A percentile compares a stretch with the other conserved stretches of the same genome.
Conservation (phyloP, 2,329 filamentous ascomycete species). For the Thielaviopsis populi region DNA sequence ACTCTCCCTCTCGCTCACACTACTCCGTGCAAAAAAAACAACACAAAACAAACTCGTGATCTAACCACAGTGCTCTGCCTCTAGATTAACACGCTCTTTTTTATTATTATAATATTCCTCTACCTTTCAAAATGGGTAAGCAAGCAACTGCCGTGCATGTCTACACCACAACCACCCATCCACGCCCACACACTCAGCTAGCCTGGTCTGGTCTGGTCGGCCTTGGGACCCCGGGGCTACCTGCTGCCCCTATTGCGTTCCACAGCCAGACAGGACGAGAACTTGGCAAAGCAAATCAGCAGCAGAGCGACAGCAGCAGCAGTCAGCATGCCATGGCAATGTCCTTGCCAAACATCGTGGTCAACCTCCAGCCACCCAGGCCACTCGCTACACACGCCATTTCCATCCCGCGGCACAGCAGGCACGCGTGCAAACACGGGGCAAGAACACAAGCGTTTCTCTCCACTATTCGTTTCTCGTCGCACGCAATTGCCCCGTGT, state of each 20-base stretch:
- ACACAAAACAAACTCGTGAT: neutral
- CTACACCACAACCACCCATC: neutral
- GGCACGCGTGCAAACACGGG: neutral
- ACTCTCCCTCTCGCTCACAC: no score
- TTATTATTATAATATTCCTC: neutral
- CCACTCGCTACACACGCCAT: neutral
- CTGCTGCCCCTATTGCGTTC: neutral
- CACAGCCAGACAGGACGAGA: neutral
- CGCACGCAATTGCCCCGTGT: neutral
- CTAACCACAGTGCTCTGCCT: neutral
- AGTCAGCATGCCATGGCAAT: neutral
- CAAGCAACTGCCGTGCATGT: neutral
- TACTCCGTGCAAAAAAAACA: neutral
- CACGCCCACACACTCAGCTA: neutral
- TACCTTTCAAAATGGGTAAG: conserved; percentile 1
- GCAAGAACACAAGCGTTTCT: neutral
- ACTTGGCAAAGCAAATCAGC: neutral
- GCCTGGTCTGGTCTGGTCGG: neutral
- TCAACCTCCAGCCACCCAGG: neutral
- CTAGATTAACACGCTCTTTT: neutral
- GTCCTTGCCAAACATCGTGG: neutral
- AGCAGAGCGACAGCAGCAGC: neutral
- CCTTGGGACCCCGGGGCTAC: neutral
- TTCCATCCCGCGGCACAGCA: neutral
- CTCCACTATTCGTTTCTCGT: neutral